Base-by-base conservation (phyloP, 2,329 filamentous ascomycete genomes). In the Rosellinia necatrix region DNA sequence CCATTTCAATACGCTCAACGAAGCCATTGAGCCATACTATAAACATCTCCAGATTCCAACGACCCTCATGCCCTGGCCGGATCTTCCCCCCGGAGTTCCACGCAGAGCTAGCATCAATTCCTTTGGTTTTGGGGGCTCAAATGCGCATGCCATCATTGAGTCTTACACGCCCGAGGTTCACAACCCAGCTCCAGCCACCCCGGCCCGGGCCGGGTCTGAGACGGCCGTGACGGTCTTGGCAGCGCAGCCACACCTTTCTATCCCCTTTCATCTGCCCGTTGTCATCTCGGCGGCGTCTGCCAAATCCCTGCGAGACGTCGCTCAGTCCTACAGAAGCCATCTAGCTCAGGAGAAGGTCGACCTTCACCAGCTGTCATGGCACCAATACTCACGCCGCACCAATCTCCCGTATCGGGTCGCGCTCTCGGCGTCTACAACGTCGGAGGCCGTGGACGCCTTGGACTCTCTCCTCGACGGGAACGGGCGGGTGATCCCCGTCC, bases 101-200 rank as follows among this genome's bases (percentile, higher is more conserved):
- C 71, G 69, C 12, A 69, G 76, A 25, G 76, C 73, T 4, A 78
- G 75, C 41, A 71, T 78, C 19, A 78, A 78, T 63, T 77, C 73
- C 0, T 78, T 78, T 27, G 76, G 76, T 0, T 78, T 78, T 54
- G 76, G 76, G 6, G 76, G 76, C 17, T 71, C 75, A 9, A 78
- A 78, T 50, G 69, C 74, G 1, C 76, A 77, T 59, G 75, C 70
- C 35, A 78, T 79, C 44, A 50, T 79, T 21, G 75, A 79, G 63
- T 60, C 67, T 13, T 77, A 75, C 48, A 59, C 65, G 1, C 68
- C 74, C 0, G 50, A 62, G 1, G 57, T 75, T 3, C 74, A 75
- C 47, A 51, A 66, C 40, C 19, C 19, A 2, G 25, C 9, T 30
- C 63, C 17, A 61, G 38, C 41, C 43, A 25, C 25, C 25, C 32